Evolutionary conservation across 805 yeast species (phyloP), one percentile per base, ranked within the genome.

Genomic region (Yarrowia keelungensis): DNA sequence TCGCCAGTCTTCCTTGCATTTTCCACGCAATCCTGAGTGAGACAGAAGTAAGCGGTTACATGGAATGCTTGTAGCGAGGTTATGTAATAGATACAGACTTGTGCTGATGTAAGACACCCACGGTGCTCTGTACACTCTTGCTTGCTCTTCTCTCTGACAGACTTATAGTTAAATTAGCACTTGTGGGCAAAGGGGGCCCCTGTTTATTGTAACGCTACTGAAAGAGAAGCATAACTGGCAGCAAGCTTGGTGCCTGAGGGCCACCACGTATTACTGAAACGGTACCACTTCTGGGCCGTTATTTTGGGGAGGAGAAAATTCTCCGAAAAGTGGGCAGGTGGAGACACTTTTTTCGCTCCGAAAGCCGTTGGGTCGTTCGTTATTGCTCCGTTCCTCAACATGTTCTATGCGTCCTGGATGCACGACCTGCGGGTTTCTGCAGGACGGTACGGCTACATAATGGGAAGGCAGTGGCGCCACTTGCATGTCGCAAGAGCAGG

Each of bases 251-350:
- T 26, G 32, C 32, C 32, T 26, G 32, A 26, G 32, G 32, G 7
- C 32, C 4, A 26, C 32, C 32, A 26, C 32, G 32, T 26, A 26
- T 26, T 26, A 26, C 7, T 26, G 32, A 26, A 26, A 26, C 32
- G 32, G 32, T 26, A 26, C 32, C 7, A 3, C 32, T 26, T 26
- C 32, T 26, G 32, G 32, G 32, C 32, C 4, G 32, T 26, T 26
- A 26, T 26, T 26, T 26, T 26, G 32, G 32, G 32, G 7, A 26
- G 32, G 32, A 26, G 32, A 26, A 26, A 26, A 26, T 26, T 8
- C 11, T 12, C 15, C n/a, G 19, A 32, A 46, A 36, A 51, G 58
- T 51, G 58, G 58, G 58, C 58, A 50, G 58, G 58, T 51, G 58
- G 58, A 36, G 58, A 16, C 59, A 2, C 16, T 3, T 14, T 35